Evolutionary conservation across 202 grass and related monocot species (phyloP).

Genomic region (Musa balbisiana): DNA sequence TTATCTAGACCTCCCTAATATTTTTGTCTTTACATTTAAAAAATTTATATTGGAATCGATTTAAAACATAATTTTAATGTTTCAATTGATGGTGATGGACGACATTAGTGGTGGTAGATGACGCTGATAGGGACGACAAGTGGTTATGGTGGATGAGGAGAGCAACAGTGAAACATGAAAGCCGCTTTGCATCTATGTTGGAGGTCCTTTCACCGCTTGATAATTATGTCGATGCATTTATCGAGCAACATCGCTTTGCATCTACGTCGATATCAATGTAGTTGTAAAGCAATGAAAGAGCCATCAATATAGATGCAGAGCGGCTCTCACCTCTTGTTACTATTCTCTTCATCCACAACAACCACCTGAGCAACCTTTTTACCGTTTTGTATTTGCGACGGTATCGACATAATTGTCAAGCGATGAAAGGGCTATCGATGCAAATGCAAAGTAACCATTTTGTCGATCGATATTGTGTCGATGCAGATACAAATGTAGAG

Average conservation of each 20-base stretch:
- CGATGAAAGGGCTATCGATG: too few species aligned
- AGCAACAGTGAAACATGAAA: rapidly evolving
- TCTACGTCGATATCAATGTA: rapidly evolving
- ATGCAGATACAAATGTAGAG: too few species aligned
- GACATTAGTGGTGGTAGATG: too few species aligned
- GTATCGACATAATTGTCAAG: rapidly evolving
- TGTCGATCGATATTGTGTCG: rapidly evolving
- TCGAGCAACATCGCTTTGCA: rapidly evolving
- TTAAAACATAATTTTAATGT: too few species aligned
- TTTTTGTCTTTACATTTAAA: too few species aligned
- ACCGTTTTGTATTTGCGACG: rapidly evolving
- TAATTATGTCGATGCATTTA: rapidly evolving
- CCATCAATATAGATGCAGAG: rapidly evolving
- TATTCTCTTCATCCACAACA: too few species aligned
- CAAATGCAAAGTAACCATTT: too few species aligned
- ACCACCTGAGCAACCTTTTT: rapidly evolving
- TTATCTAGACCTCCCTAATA: rapidly evolving
- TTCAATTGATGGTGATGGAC: too few species aligned
- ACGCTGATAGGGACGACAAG: rapidly evolving
- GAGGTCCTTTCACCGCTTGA: rapidly evolving
- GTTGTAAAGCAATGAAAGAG: too few species aligned
- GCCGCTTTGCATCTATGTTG: rapidly evolving
- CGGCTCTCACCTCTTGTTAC: rapidly evolving
- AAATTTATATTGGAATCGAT: too few species aligned
- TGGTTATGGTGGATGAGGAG: too few species aligned